These are phyloP conservation scores for Posidonia australis DNA, from an alignment of 106 monocot species.

Conservation along the genomic window DNA sequence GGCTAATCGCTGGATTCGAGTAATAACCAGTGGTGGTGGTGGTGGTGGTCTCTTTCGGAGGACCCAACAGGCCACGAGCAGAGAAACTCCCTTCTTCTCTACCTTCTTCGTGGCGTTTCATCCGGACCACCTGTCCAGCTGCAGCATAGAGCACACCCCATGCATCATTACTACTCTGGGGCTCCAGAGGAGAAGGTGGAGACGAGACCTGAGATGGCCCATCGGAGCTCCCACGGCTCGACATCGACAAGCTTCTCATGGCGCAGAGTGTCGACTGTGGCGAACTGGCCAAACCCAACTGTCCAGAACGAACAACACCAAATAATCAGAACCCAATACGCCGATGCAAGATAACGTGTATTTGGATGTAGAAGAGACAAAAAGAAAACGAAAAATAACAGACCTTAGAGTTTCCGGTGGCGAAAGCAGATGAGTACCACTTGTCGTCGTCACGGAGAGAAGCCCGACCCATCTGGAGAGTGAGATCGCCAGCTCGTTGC, in stretches of 20 bases:
- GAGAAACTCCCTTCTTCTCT: background rate
- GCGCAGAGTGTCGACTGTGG: constrained; percentile 12
- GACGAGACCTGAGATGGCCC: constrained; percentile 27
- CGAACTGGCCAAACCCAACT: background rate
- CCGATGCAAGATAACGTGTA: too few relatives aligned
- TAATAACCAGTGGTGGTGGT: background rate
- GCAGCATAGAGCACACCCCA: constrained; percentile 37
- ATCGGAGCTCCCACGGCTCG: constrained; percentile 7
- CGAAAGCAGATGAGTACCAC: background rate
- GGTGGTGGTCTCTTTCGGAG: background rate
- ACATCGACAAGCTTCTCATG: background rate
- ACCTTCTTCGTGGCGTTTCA: background rate
- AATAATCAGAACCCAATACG: background rate
- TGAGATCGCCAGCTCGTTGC: background rate
- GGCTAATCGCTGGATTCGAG: constrained; percentile 8
- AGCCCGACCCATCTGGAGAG: background rate
- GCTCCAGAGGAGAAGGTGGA: constrained; percentile 15
- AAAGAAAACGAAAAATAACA: background rate
- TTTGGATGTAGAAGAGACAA: too few relatives aligned
- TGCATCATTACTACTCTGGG: constrained; percentile 14
- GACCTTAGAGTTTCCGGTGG: background rate
- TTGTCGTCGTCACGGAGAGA: background rate
- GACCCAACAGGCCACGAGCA: background rate
- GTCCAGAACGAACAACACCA: background rate
- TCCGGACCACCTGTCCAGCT: constrained; percentile 17